Percentiles rank a stretch among this genome's conserved stretches.
Conservation (phyloP, 257 asterid species). For the Scutellaria barbata region DNA sequence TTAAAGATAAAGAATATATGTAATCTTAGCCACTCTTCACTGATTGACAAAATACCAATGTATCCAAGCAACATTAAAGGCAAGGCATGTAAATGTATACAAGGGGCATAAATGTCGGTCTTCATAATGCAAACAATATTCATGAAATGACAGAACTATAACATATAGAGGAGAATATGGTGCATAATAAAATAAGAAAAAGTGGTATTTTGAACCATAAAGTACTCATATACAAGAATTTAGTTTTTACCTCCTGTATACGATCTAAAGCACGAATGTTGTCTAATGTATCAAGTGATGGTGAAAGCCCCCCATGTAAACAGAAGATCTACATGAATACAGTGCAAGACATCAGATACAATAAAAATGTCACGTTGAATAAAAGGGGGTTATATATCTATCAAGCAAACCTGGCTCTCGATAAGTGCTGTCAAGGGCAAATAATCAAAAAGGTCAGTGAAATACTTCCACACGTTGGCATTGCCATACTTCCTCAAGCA, state of each 20-base stretch:
- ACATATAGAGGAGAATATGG: too few relatives aligned
- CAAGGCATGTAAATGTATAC: neutral
- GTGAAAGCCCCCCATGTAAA: constrained; percentile 99
- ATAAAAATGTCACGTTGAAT: constrained; percentile 23
- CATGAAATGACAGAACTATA: neutral
- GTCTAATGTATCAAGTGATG: constrained; percentile 96
- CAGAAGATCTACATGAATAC: constrained; percentile 73
- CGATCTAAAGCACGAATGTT: constrained; percentile 94
- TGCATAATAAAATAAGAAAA: neutral
- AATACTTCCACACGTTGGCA: constrained; percentile 97
- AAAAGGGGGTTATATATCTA: neutral
- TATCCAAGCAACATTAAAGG: too few relatives aligned
- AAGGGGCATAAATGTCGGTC: neutral
- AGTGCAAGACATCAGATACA: constrained; percentile 31
- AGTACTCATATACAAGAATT: neutral
- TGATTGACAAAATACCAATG: neutral
- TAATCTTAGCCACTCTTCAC: neutral
- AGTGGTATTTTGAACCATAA: constrained; percentile 2
- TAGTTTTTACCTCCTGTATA: constrained; percentile 80
- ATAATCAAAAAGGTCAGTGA: constrained; percentile 98
- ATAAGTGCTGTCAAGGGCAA: constrained; percentile 97
- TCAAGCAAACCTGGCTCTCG: constrained; percentile 91
- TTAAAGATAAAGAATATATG: neutral
- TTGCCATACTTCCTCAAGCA: constrained; percentile 99
- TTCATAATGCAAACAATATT: neutral